phyloP scores from a whole-genome alignment of 1,284 basidiomycete genomes.

The Ceratobasidium sp. region DNA sequence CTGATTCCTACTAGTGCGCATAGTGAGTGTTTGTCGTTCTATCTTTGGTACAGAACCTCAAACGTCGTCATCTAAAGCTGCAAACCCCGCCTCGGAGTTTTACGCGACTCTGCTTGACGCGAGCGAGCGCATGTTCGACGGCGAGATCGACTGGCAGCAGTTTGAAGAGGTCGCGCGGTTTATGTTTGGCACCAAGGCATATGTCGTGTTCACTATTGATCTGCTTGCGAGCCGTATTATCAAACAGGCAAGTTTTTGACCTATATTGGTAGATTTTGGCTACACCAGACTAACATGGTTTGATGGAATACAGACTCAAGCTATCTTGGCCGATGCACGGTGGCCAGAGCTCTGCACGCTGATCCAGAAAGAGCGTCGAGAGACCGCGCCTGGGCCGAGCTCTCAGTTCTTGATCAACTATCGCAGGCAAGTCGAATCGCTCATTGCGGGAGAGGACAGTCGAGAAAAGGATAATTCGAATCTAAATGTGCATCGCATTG shows the following conservation, averaged over 20 bases:
- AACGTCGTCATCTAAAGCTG: slow-evolving; percentile 56
- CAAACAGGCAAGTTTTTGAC: slow-evolving; percentile 76
- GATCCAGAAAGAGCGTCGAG: slow-evolving; percentile 80
- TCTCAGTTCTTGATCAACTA: slow-evolving; percentile 90
- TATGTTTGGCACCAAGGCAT: slow-evolving; percentile 96
- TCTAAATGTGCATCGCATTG: slow-evolving; percentile 86
- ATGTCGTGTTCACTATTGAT: slow-evolving; percentile 88
- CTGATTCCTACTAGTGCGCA: slow-evolving; percentile 43
- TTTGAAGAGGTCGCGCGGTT: slow-evolving; percentile 97
- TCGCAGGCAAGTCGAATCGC: slow-evolving; percentile 84
- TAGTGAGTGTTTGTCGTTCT: neutral
- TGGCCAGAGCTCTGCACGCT: slow-evolving; percentile 88
- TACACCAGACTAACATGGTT: slow-evolving; percentile 47
- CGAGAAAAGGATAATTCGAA: slow-evolving; percentile 43
- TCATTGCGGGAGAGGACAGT: slow-evolving; percentile 85
- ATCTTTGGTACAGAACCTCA: slow-evolving; percentile 50
- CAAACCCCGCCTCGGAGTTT: slow-evolving; percentile 72
- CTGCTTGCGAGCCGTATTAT: slow-evolving; percentile 90
- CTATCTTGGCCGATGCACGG: slow-evolving; percentile 82
- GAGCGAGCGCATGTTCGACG: slow-evolving; percentile 95
- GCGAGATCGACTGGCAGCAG: slow-evolving; percentile 88
- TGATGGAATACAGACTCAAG: slow-evolving; percentile 71
- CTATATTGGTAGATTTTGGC: slow-evolving; percentile 47
- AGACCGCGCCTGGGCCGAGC: slow-evolving; percentile 68
- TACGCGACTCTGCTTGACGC: slow-evolving; percentile 92